phyloP scores from a whole-genome alignment of 495 filamentous ascomycete species.

The Hypoxylon crocopeplum region DNA sequence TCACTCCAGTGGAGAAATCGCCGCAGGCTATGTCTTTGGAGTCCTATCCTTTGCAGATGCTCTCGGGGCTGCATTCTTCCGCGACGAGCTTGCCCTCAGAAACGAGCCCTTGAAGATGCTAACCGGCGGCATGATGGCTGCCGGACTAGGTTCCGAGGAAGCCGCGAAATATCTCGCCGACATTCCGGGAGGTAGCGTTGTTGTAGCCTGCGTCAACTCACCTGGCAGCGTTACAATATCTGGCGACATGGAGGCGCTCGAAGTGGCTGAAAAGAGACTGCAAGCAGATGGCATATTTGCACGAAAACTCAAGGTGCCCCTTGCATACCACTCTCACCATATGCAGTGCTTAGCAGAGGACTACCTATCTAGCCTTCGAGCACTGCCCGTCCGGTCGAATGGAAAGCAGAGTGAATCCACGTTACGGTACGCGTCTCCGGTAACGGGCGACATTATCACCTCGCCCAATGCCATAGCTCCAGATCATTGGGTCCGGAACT shows the following conservation, averaged over 20 bases:
- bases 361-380: constrained; percentile 29
- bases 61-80: constrained; percentile 54
- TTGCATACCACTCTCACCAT: constrained; percentile 55
- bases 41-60: constrained; percentile 43
- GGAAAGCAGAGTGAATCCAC: constrained; percentile 23
- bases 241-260: constrained; percentile 45
- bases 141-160: constrained; percentile 45
- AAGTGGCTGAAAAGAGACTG: constrained; percentile 34
- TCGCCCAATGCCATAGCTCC: constrained; percentile 10
- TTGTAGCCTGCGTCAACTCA: constrained; percentile 53
- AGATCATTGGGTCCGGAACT: constrained; percentile 50
- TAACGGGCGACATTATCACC: constrained; percentile 9
- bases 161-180: constrained; percentile 39
- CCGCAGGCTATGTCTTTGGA: constrained; percentile 45
- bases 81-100: constrained; percentile 43
- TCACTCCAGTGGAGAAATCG: constrained; percentile 63
- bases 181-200: constrained; percentile 29
- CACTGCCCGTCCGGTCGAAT: not conserved
- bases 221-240: constrained; percentile 51
- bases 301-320: constrained; percentile 45
- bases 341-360: constrained; percentile 49
- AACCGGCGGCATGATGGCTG: constrained; percentile 56
- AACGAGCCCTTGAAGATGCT: constrained; percentile 4
- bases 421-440: constrained; percentile 44
- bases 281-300: constrained; percentile 45